phyloP scores from a whole-genome alignment of 305 asterid species.

The Rubia peregrina region DNA sequence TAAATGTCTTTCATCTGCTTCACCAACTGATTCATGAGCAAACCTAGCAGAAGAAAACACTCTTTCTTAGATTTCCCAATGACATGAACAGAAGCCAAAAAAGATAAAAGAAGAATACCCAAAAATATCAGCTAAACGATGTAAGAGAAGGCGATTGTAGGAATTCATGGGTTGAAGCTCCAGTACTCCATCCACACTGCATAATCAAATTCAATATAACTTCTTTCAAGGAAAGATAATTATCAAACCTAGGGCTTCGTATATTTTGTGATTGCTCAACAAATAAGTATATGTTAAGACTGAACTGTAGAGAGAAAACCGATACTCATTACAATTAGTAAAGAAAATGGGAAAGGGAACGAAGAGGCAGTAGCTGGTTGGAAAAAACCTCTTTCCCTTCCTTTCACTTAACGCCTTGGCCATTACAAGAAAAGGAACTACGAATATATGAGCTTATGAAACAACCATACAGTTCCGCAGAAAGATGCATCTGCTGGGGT shows the following conservation, averaged over 20 bases:
- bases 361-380: not conserved
- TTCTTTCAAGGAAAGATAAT: not conserved
- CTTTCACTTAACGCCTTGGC: not conserved
- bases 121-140: constrained; percentile 89
- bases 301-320: not conserved
- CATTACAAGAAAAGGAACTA: not conserved
- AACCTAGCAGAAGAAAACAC: constrained; percentile 43
- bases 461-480: not conserved
- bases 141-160: constrained; percentile 69
- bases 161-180: constrained; percentile 81
- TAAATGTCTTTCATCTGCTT: constrained; percentile 80
- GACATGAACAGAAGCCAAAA: not conserved
- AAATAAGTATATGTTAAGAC: not conserved
- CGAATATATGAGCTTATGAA: not conserved
- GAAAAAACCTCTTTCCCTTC: not conserved
- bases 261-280: not conserved
- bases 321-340: not conserved
- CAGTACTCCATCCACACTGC: constrained; percentile 60
- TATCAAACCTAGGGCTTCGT: not conserved
- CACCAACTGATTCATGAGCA: constrained; percentile 86
- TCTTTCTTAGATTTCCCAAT: constrained; percentile 11
- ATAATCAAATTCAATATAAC: constrained; percentile 17
- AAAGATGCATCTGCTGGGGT: not conserved
- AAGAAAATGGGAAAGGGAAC: not conserved
- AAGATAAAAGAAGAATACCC: constrained; percentile 40